Conservation (phyloP, 2,329 filamentous ascomycete species). For the Penicillium sp. region DNA sequence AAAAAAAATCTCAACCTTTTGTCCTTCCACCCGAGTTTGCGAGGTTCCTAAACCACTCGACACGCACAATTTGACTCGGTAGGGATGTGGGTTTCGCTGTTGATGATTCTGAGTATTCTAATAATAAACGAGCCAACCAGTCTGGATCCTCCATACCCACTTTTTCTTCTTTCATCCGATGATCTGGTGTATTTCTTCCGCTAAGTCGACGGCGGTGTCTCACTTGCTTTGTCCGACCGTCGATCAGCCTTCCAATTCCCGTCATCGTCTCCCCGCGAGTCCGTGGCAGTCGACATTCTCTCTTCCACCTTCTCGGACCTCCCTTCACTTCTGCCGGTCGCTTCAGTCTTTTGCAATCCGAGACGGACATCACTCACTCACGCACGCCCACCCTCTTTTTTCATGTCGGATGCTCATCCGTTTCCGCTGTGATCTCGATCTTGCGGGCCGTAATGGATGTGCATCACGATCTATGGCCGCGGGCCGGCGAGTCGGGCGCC, state of each 20-base stretch:
- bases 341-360: background rate
- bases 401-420: constrained; percentile 14
- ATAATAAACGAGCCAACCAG: constrained; percentile 14
- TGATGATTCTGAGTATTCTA: constrained; percentile 9
- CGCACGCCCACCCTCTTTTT: background rate
- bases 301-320: constrained; percentile 4
- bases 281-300: constrained; percentile 4
- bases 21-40: too few relatives aligned
- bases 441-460: constrained; percentile 21
- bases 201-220: constrained; percentile 11
- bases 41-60: too few relatives aligned
- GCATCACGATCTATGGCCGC: constrained; percentile 18
- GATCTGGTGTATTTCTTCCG: too few relatives aligned
- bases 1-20: too few relatives aligned
- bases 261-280: constrained; percentile 1
- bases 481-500: constrained; percentile 20
- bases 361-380: background rate
- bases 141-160: constrained; percentile 7
- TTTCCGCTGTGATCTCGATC: constrained; percentile 9
- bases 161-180: constrained; percentile 14
- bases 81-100: background rate
- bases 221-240: constrained; percentile 5
- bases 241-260: constrained; percentile 7
- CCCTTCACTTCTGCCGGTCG: constrained; percentile 6
- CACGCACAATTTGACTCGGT: too few relatives aligned